Evolutionary conservation across 1,284 basidiomycete species (phyloP), one percentile per base, ranked within the genome.

Genomic region (Cutaneotrichosporon arboriforme): DNA sequence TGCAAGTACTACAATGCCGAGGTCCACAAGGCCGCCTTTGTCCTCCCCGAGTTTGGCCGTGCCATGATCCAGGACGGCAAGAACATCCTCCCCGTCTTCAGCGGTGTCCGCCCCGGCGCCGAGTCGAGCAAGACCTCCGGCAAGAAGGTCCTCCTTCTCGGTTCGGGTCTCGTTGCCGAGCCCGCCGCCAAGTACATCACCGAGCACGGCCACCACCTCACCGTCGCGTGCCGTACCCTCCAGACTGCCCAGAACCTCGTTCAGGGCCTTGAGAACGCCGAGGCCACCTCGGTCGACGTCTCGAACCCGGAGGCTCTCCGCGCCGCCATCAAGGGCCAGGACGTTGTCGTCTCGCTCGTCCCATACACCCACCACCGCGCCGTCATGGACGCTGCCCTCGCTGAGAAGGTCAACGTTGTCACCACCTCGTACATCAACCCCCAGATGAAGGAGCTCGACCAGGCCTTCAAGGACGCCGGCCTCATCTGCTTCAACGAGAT

Each of bases 401-500:
- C 91, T 78, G 84, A 85, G 71, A 93, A 92, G 80, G 67, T 58
- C 43, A 81, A 97, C 74, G 93, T 97, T 51, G 90, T 99, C 63
- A 98, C 96, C 46, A 98, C 96, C 40, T 90, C 87, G 63, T 98
- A 99, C 76, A 84, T 98, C 64, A 81, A 79, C 53, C 90, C 90
- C 40, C 87, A 86, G 14, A 94, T 98, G 83, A 84, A 83, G 58
- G 92, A 83, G 62, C 83, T 98, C 36, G 87, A 97, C 63, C 82
- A 81, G 52, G 85, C 84, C 60, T 89, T 83, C 61, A 87, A 88
- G 77, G 82, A 84, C 61, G 92, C 92, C 1, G 94, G 93, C 17
- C 91, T 98, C 69, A 81, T 92, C 51, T 90, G 97, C 59, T 83
- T 98, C 82, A 99, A 99, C 78, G 94, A 99, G 80, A 92, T 99